Conservation (phyloP, 306 rosid genomes). For the Vigna radiata region DNA sequence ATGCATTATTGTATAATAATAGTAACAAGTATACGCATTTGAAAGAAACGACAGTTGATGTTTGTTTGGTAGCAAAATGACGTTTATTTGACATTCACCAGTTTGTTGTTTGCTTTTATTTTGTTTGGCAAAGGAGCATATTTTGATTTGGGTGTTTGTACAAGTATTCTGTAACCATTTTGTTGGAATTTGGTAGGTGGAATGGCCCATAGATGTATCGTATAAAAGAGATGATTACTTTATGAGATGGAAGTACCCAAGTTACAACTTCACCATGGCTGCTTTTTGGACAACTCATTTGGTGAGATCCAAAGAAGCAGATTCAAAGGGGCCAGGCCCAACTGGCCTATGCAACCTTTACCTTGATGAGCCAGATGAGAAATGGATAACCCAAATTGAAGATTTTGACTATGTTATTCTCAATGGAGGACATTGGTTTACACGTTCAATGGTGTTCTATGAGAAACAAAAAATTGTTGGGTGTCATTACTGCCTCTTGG, state of each 20-base stretch:
- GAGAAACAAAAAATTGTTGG: conserved; percentile 64
- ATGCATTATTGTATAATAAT: background rate
- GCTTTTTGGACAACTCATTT: conserved; percentile 84
- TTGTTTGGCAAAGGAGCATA: background rate
- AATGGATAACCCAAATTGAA: conserved; percentile 65
- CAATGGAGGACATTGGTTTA: conserved; percentile 89
- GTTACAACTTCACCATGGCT: conserved; percentile 84
- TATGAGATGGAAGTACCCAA: conserved; percentile 75
- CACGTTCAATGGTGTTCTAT: conserved; percentile 59
- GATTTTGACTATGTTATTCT: conserved; percentile 70
- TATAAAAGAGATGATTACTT: conserved; percentile 56
- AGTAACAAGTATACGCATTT: conserved; percentile 3
- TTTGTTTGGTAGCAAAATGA: conserved; percentile 3
- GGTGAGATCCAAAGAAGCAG: conserved; percentile 60
- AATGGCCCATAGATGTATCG: conserved; percentile 86
- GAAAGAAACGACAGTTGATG: background rate
- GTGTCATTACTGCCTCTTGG: conserved; percentile 70
- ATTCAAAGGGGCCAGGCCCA: conserved; percentile 58
- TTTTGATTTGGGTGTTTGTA: background rate
- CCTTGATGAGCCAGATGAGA: conserved; percentile 75
- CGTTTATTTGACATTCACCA: background rate
- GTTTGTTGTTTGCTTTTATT: background rate
- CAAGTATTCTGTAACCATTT: too few relatives aligned
- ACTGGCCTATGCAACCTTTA: conserved; percentile 66
- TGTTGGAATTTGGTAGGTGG: conserved; percentile 53